phyloP scores from a whole-genome alignment of 306 rosid genomes.

The Cicer cuneatum region DNA sequence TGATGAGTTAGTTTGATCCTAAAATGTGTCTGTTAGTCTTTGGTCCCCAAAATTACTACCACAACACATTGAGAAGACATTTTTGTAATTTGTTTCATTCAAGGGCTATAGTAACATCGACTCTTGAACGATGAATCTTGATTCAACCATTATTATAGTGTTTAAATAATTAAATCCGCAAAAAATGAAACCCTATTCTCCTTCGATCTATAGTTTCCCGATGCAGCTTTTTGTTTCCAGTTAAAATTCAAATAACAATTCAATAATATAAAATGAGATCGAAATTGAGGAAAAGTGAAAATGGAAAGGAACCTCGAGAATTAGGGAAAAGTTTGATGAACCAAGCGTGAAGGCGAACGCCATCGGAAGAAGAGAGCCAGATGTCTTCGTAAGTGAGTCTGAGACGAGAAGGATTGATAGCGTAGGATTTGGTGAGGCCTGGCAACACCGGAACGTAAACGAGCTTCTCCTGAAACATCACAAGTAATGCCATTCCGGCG shows the following conservation, averaged over 20 bases:
- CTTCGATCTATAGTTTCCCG: not conserved
- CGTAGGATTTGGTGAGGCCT: slow-evolving; percentile 84
- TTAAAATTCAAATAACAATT: slow-evolving; percentile 4
- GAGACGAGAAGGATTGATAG: slow-evolving; percentile 82
- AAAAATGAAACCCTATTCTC: not conserved
- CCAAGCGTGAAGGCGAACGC: slow-evolving; percentile 96
- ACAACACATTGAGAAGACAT: too few species aligned
- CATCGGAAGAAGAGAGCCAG: slow-evolving; percentile 91
- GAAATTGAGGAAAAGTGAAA: not conserved
- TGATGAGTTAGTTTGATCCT: too few species aligned
- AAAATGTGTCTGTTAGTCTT: too few species aligned
- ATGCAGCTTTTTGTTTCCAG: too few species aligned
- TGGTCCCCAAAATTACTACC: too few species aligned
- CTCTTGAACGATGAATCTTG: not conserved
- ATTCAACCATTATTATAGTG: not conserved
- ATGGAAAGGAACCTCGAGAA: slow-evolving; percentile 67
- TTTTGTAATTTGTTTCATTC: too few species aligned
- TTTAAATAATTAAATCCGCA: slow-evolving; percentile 10
- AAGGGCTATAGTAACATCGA: too few species aligned
- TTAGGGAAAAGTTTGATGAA: slow-evolving; percentile 93
- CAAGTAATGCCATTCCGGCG: slow-evolving; percentile 92
- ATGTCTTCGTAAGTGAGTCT: slow-evolving; percentile 81
- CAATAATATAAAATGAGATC: slow-evolving; percentile 5
- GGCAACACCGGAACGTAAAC: slow-evolving; percentile 95
- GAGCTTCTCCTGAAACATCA: slow-evolving; percentile 88